Evolutionary conservation across 345 rosid species (phyloP).

Genomic region (Eucalyptus pauciflora): DNA sequence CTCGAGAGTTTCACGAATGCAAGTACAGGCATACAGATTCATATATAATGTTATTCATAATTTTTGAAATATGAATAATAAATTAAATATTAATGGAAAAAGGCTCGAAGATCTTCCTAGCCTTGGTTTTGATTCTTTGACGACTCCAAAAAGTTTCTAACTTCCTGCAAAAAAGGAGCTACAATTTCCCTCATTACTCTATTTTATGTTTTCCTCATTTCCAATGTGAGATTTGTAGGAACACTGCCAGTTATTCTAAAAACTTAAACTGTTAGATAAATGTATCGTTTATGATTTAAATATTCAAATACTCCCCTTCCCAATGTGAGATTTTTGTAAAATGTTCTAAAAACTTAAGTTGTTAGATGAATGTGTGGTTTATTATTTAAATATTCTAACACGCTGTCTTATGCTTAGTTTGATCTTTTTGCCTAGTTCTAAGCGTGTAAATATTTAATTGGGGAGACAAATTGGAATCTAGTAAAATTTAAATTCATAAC

Average conservation of each 20-base stretch:
- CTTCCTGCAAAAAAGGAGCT: not conserved
- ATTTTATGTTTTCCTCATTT: not conserved
- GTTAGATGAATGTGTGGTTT: accelerated
- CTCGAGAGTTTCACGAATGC: not conserved
- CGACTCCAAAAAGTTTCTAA: not conserved
- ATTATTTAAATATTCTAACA: no score
- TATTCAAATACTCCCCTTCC: no score
- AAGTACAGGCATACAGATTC: not conserved
- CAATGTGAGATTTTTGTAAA: no score
- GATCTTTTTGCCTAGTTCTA: no score
- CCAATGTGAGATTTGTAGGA: not conserved
- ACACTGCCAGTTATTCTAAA: accelerated
- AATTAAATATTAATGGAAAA: not conserved
- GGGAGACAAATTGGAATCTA: no score
- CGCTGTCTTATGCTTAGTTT: no score
- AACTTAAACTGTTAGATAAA: no score
- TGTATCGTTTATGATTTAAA: no score
- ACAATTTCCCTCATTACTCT: not conserved
- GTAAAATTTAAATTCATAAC: no score
- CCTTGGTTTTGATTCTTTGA: not conserved
- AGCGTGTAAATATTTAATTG: no score
- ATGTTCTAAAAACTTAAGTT: no score
- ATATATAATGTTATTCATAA: not conserved
- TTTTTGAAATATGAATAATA: not conserved
- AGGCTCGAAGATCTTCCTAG: not conserved